Evolutionary conservation across 208 protist genomes (phyloP), one percentile per base, ranked within the genome.

Genomic region (Trypanosoma brucei): DNA sequence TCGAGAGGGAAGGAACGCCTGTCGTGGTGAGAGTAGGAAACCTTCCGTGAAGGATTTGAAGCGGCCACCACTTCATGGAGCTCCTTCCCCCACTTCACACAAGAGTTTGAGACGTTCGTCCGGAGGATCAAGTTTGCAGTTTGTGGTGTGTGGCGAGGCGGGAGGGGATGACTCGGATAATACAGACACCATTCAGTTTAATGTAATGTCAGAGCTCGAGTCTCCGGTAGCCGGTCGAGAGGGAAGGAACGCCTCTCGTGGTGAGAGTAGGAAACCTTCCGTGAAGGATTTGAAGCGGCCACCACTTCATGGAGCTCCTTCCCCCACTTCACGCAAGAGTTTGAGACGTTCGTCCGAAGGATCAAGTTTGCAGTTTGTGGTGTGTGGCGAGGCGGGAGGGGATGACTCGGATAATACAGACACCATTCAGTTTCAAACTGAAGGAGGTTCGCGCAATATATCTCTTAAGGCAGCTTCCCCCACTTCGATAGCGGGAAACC

Each of bases 171-270:
- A 4, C 52, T 66, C 52, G 30, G 59, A 65, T 6, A 14, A 54
- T 38, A 66, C 48, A 40, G 50, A 72, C 33, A 72, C 52, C 35
- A 65, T 66, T 48, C 49, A 60, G 9, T 72, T 72, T 57, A 48
- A n/a, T 8, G 44, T n/a, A 14, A n/a, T 48, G 14, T n/a, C 44
- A 48, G 44, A 48, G 14, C 44, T 48, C 9, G 44, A 48, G 44
- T 48, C 14, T 14, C 44, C 14, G 44, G 44, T n/a, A 48, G 44
- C 0, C 44, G 44, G 44, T 48, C 14, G 44, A n/a, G 44, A 14
- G 14, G 14, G 14, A 22, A 22, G 22, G 22, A 22, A 22, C 22
- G 22, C 22, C 22, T 22, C 22, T 22, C 22, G 22, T 22, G 22
- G 22, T 22, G 22, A 22, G 22, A 22, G 22, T 22, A 22, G 22